A percentile compares a stretch with the other conserved stretches of the same genome.
Evolutionary conservation across 371 early-diverging fungal genomes (phyloP).

Genomic region (Ordospora pajunii): DNA sequence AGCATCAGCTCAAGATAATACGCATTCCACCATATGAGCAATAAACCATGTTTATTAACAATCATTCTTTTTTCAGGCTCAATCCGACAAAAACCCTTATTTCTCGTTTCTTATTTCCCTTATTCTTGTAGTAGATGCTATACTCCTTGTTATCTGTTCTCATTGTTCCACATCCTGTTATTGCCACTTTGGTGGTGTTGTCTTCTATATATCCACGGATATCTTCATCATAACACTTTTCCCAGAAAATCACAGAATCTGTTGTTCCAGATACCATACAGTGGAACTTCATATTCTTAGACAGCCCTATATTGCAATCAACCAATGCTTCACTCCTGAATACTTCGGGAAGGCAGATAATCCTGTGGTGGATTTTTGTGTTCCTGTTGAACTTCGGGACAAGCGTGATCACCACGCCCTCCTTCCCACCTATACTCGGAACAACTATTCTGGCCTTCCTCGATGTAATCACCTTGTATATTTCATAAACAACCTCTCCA

Average conservation of each 20-base stretch:
- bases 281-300: background rate
- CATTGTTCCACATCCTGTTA: constrained; percentile 28
- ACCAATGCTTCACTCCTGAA: constrained; percentile 13
- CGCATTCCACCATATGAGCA: background rate
- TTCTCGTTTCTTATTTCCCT: constrained; percentile 29
- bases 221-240: constrained; percentile 14
- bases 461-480: constrained; percentile 31
- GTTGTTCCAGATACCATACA: constrained; percentile 8
- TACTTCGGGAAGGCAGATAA: background rate
- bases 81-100: constrained; percentile 39
- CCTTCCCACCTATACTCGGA: constrained; percentile 18
- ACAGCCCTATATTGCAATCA: constrained; percentile 35
- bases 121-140: constrained; percentile 35
- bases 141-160: constrained; percentile 35
- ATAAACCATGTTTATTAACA: background rate
- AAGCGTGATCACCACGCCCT: constrained; percentile 7
- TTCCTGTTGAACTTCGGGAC: constrained; percentile 27
- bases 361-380: constrained; percentile 12
- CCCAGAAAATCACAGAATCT: constrained; percentile 43
- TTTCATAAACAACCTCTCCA: constrained; percentile 18
- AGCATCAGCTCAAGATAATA: background rate
- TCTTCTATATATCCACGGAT: constrained; percentile 13
- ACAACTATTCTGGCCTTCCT: constrained; percentile 18
- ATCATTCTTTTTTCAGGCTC: background rate
- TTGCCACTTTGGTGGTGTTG: background rate